phyloP scores from a whole-genome alignment of 192 early-diverging fungal genomes.

The Chytriomyces confervae region DNA sequence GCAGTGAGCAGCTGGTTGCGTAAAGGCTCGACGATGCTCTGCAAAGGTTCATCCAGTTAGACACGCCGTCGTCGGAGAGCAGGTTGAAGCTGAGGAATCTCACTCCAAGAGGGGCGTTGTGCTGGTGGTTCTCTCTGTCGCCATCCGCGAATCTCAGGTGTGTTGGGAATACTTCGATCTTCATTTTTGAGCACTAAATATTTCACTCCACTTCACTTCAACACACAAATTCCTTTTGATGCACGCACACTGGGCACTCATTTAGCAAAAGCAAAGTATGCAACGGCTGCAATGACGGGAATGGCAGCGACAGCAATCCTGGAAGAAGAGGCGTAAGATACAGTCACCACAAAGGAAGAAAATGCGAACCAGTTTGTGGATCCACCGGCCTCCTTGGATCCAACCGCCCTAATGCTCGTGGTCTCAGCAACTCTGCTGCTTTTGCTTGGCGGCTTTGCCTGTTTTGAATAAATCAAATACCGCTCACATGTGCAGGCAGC shows the following conservation, averaged over 20 bases:
- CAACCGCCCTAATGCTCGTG: neutral
- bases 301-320: conserved; percentile 12
- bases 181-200: conserved; percentile 5
- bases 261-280: conserved; percentile 6
- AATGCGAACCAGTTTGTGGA: conserved; percentile 15
- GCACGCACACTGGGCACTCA: neutral
- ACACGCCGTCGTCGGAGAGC: neutral
- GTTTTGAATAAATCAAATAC: neutral
- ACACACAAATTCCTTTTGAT: no score
- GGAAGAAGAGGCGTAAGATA: neutral
- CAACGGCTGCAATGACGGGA: conserved; percentile 20
- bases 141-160: conserved; percentile 15
- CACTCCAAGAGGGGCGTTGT: conserved; percentile 27
- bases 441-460: conserved; percentile 33
- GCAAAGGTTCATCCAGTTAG: no score
- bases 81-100: neutral
- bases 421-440: conserved; percentile 24
- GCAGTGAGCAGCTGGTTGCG: conserved; percentile 13
- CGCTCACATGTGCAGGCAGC: neutral
- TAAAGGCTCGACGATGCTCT: conserved; percentile 13
- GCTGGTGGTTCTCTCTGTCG: conserved; percentile 13
- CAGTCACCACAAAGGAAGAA: neutral
- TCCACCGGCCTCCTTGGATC: neutral
- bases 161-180: conserved; percentile 26
- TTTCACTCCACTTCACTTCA: neutral